Evolutionary conservation across 352 stramenopile species (phyloP).

Genomic region (Phytophthora vignae): DNA sequence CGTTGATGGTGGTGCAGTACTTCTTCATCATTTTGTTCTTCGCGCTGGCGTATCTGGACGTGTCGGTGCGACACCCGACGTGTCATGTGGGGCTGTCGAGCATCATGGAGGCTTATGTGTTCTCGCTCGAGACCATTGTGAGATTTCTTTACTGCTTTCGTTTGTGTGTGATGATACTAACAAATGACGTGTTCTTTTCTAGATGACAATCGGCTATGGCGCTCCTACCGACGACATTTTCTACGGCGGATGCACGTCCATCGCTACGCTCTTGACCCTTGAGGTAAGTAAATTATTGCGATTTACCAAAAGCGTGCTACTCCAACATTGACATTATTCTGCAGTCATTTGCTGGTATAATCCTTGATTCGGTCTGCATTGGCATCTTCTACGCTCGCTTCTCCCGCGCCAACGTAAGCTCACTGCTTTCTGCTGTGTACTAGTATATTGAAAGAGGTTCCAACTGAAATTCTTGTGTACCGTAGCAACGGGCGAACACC

Average conservation of each 20-base stretch:
- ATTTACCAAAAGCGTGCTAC: not conserved
- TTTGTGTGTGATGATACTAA: too few species aligned
- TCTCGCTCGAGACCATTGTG: conserved; percentile 90
- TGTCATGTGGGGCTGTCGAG: conserved; percentile 81
- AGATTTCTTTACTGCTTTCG: conserved; percentile 20
- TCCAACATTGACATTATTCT: not conserved
- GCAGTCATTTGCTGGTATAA: conserved; percentile 87
- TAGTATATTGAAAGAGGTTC: too few species aligned
- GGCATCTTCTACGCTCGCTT: conserved; percentile 91
- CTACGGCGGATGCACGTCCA: conserved; percentile 83
- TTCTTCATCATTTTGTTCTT: conserved; percentile 86
- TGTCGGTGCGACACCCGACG: conserved; percentile 62
- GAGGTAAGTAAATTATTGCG: conserved; percentile 46
- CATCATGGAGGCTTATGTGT: conserved; percentile 87
- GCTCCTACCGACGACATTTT: conserved; percentile 91
- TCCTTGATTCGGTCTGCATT: conserved; percentile 88
- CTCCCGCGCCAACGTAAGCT: conserved; percentile 74
- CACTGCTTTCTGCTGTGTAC: not conserved
- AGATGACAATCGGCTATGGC: conserved; percentile 92
- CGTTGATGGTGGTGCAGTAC: conserved; percentile 51
- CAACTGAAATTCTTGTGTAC: conserved; percentile 3
- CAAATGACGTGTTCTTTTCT: not conserved
- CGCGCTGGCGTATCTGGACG: conserved; percentile 74
- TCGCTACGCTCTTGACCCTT: conserved; percentile 79
- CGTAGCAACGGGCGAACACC: conserved; percentile 82